phyloP scores from a whole-genome alignment of 202 grass and related monocot species.

The Panicum hallii region DNA sequence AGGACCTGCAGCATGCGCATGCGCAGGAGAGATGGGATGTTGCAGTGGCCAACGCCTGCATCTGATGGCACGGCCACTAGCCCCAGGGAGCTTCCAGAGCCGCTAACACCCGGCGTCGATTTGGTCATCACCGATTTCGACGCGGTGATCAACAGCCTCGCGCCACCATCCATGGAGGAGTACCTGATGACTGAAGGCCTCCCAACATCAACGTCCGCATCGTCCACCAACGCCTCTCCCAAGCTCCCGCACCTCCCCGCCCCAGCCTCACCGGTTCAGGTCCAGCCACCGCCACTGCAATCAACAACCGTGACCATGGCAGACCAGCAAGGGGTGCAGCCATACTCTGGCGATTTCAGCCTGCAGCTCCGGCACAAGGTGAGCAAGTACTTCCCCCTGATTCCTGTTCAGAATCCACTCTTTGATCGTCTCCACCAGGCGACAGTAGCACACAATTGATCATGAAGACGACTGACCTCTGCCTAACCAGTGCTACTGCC shows the following conservation, averaged over 20 bases:
- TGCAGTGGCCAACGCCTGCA: constrained; percentile 65
- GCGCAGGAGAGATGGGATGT: constrained; percentile 57
- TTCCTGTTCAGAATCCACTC: not conserved
- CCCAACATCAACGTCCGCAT: constrained; percentile 43
- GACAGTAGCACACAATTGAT: not conserved
- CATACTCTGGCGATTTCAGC: not conserved
- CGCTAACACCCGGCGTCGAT: constrained; percentile 9
- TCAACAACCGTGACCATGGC: not conserved
- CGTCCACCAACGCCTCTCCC: constrained; percentile 56
- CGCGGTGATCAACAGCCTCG: constrained; percentile 3
- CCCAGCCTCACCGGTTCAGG: constrained; percentile 46
- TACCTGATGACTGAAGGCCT: constrained; percentile 42
- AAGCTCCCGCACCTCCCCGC: constrained; percentile 52
- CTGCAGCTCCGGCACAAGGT: constrained; percentile 25
- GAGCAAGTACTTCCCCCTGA: not conserved
- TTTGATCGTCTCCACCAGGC: not conserved
- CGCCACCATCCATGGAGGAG: constrained; percentile 34
- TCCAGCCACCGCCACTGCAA: constrained; percentile 26
- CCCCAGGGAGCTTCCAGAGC: not conserved
- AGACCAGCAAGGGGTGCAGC: not conserved
- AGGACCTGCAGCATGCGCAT: constrained; percentile 58
- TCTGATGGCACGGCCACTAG: constrained; percentile 8
- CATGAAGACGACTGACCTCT: not conserved
- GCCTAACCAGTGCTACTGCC: not conserved
- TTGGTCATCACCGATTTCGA: constrained; percentile 3